These are phyloP conservation scores for Austropuccinia psidii DNA, from an alignment of 1,284 basidiomycete genomes.

Conservation along the genomic window DNA sequence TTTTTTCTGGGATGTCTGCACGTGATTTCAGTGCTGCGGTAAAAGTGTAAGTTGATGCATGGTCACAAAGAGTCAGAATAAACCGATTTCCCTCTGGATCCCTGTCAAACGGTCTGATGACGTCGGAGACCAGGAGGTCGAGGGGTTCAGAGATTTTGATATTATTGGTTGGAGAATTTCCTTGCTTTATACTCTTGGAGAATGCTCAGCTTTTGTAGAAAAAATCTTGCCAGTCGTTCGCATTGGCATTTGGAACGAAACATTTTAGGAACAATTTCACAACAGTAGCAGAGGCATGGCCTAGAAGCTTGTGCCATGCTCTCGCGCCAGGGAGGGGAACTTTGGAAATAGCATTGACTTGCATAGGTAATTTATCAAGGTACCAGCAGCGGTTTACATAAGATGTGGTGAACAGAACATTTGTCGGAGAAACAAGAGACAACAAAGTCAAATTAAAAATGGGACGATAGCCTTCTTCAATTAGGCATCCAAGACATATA, in stretches of 20 bases:
- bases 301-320: neutral
- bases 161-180: neutral
- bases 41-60: conserved; percentile 6
- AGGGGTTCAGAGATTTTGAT: too few relatives aligned
- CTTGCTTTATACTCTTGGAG: too few relatives aligned
- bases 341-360: neutral
- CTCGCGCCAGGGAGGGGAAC: neutral
- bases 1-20: neutral
- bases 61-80: neutral
- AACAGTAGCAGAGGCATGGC: neutral
- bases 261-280: neutral
- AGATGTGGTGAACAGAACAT: neutral
- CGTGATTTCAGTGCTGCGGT: neutral
- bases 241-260: neutral
- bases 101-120: neutral
- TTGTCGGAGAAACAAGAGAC: neutral
- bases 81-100: neutral
- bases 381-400: neutral
- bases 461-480: neutral
- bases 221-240: neutral
- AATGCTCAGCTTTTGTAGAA: neutral
- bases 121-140: neutral
- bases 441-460: neutral
- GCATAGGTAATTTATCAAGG: neutral
- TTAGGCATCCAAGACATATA: neutral